phyloP scores from a whole-genome alignment of 2,329 filamentous ascomycete species.

The Xylariaceae sp. region DNA sequence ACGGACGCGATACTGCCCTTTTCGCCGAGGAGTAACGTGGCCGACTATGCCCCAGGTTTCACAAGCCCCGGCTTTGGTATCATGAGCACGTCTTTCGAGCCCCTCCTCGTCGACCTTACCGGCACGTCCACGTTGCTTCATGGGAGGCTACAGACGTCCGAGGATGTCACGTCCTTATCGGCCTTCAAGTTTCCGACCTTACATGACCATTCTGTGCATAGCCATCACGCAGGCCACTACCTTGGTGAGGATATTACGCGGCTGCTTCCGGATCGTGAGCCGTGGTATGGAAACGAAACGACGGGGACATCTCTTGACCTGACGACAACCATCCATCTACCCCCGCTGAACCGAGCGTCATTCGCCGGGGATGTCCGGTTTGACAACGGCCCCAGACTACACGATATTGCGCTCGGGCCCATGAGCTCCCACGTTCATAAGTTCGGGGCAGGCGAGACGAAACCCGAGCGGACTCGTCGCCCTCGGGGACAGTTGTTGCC shows the following conservation, averaged over 20 bases:
- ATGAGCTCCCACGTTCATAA: conserved; percentile 1
- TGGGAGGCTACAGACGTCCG: background rate
- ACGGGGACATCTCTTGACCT: background rate
- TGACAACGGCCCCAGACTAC: background rate
- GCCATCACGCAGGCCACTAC: background rate
- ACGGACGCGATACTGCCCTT: conserved; percentile 6
- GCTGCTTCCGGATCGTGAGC: background rate
- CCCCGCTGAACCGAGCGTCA: background rate
- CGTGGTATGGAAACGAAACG: conserved; percentile 8
- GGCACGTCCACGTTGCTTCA: conserved; percentile 2
- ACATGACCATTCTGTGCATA: conserved; percentile 6
- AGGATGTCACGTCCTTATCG: background rate
- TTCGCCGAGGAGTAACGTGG: conserved; percentile 3
- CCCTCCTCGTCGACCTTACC: conserved; percentile 2
- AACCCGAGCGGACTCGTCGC: conserved; percentile 11
- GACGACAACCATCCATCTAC: background rate
- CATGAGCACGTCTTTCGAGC: conserved; percentile 5
- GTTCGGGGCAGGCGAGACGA: background rate
- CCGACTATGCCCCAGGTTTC: conserved; percentile 11
- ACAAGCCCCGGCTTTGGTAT: conserved; percentile 7
- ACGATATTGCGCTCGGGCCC: background rate
- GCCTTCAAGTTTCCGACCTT: background rate
- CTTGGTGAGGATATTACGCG: background rate
- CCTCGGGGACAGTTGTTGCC: conserved; percentile 14
- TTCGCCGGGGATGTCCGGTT: background rate